Base-by-base conservation (phyloP, 1,139 yeast genomes). In the Sugiyamaella novakii region DNA sequence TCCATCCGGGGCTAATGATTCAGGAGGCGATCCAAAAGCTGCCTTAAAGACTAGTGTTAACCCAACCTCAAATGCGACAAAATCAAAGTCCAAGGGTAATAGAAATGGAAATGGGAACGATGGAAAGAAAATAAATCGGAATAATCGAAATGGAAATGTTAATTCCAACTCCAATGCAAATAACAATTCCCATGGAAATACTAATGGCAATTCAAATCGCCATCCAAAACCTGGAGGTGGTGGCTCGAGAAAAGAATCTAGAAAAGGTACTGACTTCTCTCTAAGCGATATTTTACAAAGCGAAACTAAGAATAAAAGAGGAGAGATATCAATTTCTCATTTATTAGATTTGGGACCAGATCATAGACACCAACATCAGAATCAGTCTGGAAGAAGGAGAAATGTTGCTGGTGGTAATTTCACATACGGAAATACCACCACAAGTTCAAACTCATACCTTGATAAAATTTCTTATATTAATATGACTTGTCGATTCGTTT, bases 401-500 rank as follows among this genome's bases (percentile, higher is more conserved):
- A 21, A 15, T 28, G 29, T 3, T 10, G 14, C 12, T 12, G 36
- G 40, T 14, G 15, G 33, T 15, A 8, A 21, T 11, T 8, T 11
- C 29, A 11, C 19, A 22, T 5, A 8, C 5, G 8, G 25, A 22
- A 6, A 22, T 22, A 6, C 5, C 8, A 22, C 25, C 8, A 22
- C 25, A 6, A 6, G 8, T 22, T 41, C 44, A n/a, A 29, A 29
- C 6, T 39, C 43, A 6, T 47, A 52, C 11, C 69, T 85, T 15
- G 80, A 79, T 22, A 95, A 95, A 2, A 79, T 83, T 70, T 73
- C 82, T 3, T 91, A 83, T 59, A 83, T 89, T 53, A 92, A 92
- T 64, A 91, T 91, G 27, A 85, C 87, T 61, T 91, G 86, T 64
- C 80, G 88, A 59, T 86, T 92, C 62, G 78, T 92, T 15, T 87